Evolutionary conservation across 148 eudicot species (phyloP).

Genomic region (Linanthus parryae): DNA sequence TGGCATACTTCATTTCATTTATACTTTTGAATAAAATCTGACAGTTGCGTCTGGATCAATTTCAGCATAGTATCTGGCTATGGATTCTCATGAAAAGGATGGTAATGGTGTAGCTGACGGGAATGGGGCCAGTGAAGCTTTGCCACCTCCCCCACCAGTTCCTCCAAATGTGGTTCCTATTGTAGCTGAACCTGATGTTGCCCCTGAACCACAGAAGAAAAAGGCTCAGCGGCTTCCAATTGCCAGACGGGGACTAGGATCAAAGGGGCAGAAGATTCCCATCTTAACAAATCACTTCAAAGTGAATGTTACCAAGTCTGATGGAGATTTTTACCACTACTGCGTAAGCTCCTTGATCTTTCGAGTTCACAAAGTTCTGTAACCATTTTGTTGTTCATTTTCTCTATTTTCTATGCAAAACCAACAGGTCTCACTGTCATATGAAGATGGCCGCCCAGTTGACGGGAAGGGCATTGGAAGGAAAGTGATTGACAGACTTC

Average conservation of each 20-base stretch:
- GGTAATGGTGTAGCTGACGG: too few species aligned
- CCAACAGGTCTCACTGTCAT: slow-evolving; percentile 25
- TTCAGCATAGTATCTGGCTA: background rate
- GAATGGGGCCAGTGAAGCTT: slow-evolving; percentile 11
- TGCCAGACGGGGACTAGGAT: slow-evolving; percentile 24
- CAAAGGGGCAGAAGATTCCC: slow-evolving; percentile 28
- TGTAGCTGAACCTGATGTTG: slow-evolving; percentile 10
- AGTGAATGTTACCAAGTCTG: slow-evolving; percentile 25
- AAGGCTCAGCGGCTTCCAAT: slow-evolving; percentile 21
- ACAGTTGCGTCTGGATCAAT: too few species aligned
- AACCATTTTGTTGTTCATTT: too few species aligned
- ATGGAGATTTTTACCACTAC: slow-evolving; percentile 32
- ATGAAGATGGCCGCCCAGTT: slow-evolving; percentile 41
- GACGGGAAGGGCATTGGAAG: slow-evolving; percentile 47
- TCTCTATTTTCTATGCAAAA: background rate
- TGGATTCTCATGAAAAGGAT: slow-evolving; percentile 8
- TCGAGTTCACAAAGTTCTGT: too few species aligned
- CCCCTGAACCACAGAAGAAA: slow-evolving; percentile 8
- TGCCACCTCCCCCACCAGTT: slow-evolving; percentile 43
- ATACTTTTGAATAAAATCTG: too few species aligned
- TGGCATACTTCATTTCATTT: too few species aligned
- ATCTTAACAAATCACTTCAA: slow-evolving; percentile 39
- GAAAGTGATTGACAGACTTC: slow-evolving; percentile 24
- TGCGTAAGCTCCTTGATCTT: slow-evolving; percentile 26
- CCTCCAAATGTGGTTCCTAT: slow-evolving; percentile 24